phyloP scores from a whole-genome alignment of 352 stramenopile genomes.

The Phytophthora agathidicida region DNA sequence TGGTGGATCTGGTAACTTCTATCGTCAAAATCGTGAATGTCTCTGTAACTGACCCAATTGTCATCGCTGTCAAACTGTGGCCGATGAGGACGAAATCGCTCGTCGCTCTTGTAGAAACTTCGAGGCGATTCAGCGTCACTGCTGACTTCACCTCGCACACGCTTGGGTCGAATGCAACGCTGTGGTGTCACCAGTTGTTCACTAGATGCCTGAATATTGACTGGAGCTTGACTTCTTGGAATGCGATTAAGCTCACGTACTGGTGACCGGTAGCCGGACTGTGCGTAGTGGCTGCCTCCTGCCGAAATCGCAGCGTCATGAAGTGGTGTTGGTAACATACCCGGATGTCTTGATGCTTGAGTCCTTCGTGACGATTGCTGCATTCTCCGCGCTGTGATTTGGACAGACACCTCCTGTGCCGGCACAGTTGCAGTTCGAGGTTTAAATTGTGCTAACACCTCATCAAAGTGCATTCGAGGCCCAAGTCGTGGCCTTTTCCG shows the following conservation, averaged over 20 bases:
- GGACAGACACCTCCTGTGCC: not conserved
- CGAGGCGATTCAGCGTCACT: not conserved
- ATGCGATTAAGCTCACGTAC: no score
- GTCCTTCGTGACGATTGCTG: not conserved
- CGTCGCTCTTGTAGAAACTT: not conserved
- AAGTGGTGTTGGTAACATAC: conserved; percentile 41
- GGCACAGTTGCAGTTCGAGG: not conserved
- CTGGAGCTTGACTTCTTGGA: no score
- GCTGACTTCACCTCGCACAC: not conserved
- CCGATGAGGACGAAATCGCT: not conserved
- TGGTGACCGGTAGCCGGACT: conserved; percentile 38
- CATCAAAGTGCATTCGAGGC: conserved; percentile 17
- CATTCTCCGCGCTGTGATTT: not conserved
- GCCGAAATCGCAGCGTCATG: conserved; percentile 19
- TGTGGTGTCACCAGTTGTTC: no score
- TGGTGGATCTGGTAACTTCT: not conserved
- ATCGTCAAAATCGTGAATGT: not conserved
- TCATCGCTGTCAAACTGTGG: not conserved
- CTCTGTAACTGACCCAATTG: not conserved
- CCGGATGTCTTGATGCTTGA: conserved; percentile 4
- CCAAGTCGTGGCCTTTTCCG: conserved; percentile 8
- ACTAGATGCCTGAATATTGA: no score
- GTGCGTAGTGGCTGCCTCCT: conserved; percentile 47
- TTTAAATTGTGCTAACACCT: conserved; percentile 16
- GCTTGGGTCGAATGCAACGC: no score